Evolutionary conservation across 805 yeast genomes (phyloP).

Genomic region (Lipomyces lipofer): DNA sequence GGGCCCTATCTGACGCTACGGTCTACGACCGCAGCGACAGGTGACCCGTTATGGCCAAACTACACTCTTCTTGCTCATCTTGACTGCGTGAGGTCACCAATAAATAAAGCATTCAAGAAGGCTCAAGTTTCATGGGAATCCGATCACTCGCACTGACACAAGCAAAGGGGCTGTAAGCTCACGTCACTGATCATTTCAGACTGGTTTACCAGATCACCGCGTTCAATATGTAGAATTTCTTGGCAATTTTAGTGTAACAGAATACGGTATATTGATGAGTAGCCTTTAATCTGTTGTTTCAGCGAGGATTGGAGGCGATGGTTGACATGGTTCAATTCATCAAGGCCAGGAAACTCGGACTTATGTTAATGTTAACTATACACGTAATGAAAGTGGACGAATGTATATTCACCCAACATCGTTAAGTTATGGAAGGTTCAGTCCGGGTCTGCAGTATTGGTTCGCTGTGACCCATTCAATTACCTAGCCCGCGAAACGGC

Average conservation of each 20-base stretch:
- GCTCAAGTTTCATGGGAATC: slow-evolving; percentile 1
- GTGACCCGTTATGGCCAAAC: slow-evolving; percentile 1
- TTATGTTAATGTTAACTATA: not conserved
- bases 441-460: slow-evolving; percentile 1
- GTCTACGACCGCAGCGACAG: slow-evolving; percentile 1
- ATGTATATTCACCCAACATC: slow-evolving; percentile 1
- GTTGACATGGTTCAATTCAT: not conserved
- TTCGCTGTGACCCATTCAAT: slow-evolving; percentile 1
- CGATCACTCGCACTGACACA: slow-evolving; percentile 1
- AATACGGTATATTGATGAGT: not conserved
- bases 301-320: slow-evolving; percentile 1
- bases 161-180: slow-evolving; percentile 1
- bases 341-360: slow-evolving; percentile 1
- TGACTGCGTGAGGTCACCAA: slow-evolving; percentile 1
- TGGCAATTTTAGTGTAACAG: slow-evolving; percentile 1
- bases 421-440: slow-evolving; percentile 1
- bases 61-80: not conserved
- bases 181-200: slow-evolving; percentile 1
- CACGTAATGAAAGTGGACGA: slow-evolving; percentile 1
- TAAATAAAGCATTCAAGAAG: not conserved
- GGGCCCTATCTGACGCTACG: slow-evolving; percentile 2
- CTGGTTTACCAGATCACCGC: slow-evolving; percentile 1
- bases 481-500: slow-evolving; percentile 2
- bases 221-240: not conserved
- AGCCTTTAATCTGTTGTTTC: slow-evolving; percentile 1